phyloP scores from a whole-genome alignment of 1,139 yeast genomes.

The Suhomyces yuchorum region DNA sequence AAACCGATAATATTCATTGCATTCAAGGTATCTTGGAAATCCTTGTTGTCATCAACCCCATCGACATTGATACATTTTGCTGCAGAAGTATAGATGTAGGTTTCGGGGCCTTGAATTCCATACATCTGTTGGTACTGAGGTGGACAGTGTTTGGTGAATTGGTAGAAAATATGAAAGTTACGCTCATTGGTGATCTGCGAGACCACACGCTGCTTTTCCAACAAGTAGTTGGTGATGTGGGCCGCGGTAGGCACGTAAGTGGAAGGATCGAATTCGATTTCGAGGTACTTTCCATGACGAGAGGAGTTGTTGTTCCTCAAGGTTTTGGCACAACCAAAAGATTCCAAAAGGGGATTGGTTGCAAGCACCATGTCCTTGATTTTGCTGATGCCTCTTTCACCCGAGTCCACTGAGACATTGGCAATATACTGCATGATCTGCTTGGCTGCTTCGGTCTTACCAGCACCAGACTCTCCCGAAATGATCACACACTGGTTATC shows the following conservation, averaged over 20 bases:
- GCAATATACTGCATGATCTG: constrained; percentile 98
- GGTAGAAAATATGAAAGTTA: constrained; percentile 96
- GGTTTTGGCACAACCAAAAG: constrained; percentile 98
- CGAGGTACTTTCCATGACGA: constrained; percentile 95
- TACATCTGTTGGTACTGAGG: constrained; percentile 77
- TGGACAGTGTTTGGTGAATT: constrained; percentile 89
- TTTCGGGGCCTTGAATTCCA: constrained; percentile 93
- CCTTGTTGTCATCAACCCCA: constrained; percentile 80
- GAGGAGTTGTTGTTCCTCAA: constrained; percentile 94
- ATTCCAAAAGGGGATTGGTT: constrained; percentile 92
- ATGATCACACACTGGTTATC: constrained; percentile 98
- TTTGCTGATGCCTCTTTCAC: constrained; percentile 57
- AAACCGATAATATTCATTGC: constrained; percentile 93
- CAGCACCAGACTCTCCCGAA: constrained; percentile 99
- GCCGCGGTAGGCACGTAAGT: constrained; percentile 89
- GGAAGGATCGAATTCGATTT: constrained; percentile 78
- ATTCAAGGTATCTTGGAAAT: constrained; percentile 74
- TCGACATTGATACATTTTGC: constrained; percentile 85
- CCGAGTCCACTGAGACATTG: constrained; percentile 56
- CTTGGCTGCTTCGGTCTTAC: constrained; percentile 98
- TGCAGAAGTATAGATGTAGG: constrained; percentile 84
- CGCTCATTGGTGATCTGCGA: constrained; percentile 91
- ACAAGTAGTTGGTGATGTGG: constrained; percentile 88
- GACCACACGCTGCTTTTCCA: constrained; percentile 95
- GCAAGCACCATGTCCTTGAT: constrained; percentile 98